Evolutionary conservation across 2,329 filamentous ascomycete species (phyloP), one percentile per base, ranked within the genome.

Genomic region (Claviceps lovelessii): DNA sequence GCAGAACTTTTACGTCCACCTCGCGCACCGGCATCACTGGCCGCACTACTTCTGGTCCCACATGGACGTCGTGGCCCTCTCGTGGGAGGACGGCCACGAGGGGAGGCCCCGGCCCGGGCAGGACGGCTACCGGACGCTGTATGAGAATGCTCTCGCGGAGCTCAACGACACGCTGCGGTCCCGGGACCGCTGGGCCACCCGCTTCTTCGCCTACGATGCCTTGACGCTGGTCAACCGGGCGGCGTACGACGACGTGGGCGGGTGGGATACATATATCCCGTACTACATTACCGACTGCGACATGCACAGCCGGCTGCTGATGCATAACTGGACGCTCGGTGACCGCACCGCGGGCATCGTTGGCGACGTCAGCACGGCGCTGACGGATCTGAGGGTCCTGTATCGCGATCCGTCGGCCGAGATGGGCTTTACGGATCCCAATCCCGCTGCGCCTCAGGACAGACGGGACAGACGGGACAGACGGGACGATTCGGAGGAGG

Each of bases 271-370:
- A 0, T 65, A 76, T 55, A 80, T 83, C 45, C 76, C 78, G 0
- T 82, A 76, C 60, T 81, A 81, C 62, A 70, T 74, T 57, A 78
- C 74, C 39, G 78, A 82, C 61, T 81, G 77, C 64, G 78, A 80
- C 61, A 73, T 77, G 68, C 75, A 79, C 60, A 66, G 66, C 7
- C 70, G 76, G 4, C 58, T 79, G n/a, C 56, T 59, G 6, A 77
- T 78, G 74, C 65, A 63, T 15, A 69, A 71, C 5, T 75, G 72
- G 67, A 69, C 65, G 6, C 72, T 70, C 54, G 58, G 61, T 5
- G 70, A 75, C 49, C 64, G 58, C 1, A 64, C 63, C 6, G 70
- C 67, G 4, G 75, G 72, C 15, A 67, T 73, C 35, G 66, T 79
- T 44, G 73, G 69, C 35, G 73, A 76, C 58, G 72, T 76, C 0